Evolutionary conservation across 2,329 filamentous ascomycete species (phyloP), one percentile per base, ranked within the genome.

Genomic region (Nemania serpens): DNA sequence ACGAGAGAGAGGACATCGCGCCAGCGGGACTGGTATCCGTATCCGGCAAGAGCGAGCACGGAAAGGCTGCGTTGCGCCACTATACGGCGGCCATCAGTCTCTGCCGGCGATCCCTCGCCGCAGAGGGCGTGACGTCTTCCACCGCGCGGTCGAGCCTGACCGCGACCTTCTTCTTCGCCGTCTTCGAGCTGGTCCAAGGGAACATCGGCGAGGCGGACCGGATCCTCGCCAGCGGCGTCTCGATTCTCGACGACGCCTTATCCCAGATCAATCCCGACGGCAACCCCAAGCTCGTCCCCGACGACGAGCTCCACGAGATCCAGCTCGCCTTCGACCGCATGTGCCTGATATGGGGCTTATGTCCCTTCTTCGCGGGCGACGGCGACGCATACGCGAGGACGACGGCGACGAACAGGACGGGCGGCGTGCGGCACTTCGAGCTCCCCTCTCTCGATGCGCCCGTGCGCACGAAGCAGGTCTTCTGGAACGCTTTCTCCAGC

Each of bases 161-260:
- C 2, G 60, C 58, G 13, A 64, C 66, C 1, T 69, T 69, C 56
- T 64, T 68, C 54, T 69, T 68, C 56, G 55, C 65, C 36, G 17
- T 67, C 43, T 62, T 69, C 51, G 68, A 69, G 62, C 59, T 68
- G 11, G 42, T 69, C 7, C 66, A 68, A 17, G 66, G 65, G 1
- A 68, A 69, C 33, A 45, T 67, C 13, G 29, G 58, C 45, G 60
- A 62, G 6, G 68, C 62, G 1, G 62, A 68, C 37, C 63, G 58
- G 43, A 56, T 68, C 11, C 53, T 68, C 45, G 36, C 59, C 1
- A 65, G 49, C 36, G 66, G 65, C 43, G 18, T 59, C 0, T 41
- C 61, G 20, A 46, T 69, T 3, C 53, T 69, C 29, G 56, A 65
- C 43, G 55, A 66, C 39, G 62, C 62, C 3, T 29, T 66, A 1